phyloP scores from a whole-genome alignment of 2,329 filamentous ascomycete species.

The Ascochyta rabiei region DNA sequence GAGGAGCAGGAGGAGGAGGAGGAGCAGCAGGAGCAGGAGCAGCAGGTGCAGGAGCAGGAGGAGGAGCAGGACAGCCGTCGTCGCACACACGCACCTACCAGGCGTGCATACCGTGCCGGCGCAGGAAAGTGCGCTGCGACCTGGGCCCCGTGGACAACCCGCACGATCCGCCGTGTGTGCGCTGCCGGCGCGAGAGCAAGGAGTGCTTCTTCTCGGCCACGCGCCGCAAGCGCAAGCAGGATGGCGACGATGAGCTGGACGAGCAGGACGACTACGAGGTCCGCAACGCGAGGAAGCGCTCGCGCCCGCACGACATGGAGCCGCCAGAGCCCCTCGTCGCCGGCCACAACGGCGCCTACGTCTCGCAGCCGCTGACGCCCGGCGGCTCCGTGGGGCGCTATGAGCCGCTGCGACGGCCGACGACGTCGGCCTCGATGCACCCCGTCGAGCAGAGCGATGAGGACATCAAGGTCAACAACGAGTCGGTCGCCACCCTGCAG shows the following conservation, averaged over 20 bases:
- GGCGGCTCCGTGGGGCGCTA: conserved; percentile 69
- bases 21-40: too few relatives aligned
- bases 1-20: too few relatives aligned
- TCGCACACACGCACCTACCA: conserved; percentile 23
- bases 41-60: too few relatives aligned
- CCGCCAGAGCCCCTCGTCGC: conserved; percentile 40
- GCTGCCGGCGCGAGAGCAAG: conserved; percentile 93
- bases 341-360: conserved; percentile 27
- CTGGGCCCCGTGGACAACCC: conserved; percentile 81
- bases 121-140: conserved; percentile 45
- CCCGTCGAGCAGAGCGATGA: conserved; percentile 52
- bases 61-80: not conserved
- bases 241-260: conserved; percentile 52
- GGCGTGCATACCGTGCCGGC: conserved; percentile 58
- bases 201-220: conserved; percentile 97
- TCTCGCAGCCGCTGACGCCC: conserved; percentile 64
- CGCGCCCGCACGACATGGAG: conserved; percentile 55
- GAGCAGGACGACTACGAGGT: conserved; percentile 67
- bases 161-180: conserved; percentile 88
- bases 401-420: conserved; percentile 70
- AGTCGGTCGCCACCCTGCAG: conserved; percentile 64
- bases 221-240: conserved; percentile 83
- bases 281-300: conserved; percentile 74
- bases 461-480: conserved; percentile 64
- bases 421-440: conserved; percentile 42